phyloP scores from a whole-genome alignment of 108 stramenopile species.

The Aurantiochytrium sp. region DNA sequence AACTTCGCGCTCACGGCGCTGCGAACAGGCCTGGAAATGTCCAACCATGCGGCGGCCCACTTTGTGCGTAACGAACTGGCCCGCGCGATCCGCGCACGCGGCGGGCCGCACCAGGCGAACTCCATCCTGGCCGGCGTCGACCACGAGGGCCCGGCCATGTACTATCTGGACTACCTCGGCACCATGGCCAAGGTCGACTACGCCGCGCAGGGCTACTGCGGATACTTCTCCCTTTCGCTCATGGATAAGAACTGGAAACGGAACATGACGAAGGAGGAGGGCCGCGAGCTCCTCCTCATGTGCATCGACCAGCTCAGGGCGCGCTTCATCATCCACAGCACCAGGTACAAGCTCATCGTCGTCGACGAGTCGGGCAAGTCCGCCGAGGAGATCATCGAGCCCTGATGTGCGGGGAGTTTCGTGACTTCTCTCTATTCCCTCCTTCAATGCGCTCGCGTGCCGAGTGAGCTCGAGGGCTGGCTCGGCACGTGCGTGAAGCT shows the following conservation, averaged over 20 bases:
- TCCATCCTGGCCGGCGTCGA: conserved; percentile 58
- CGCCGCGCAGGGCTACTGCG: conserved; percentile 62
- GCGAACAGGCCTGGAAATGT: conserved; percentile 50
- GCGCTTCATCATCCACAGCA: conserved; percentile 61
- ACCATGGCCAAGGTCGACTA: conserved; percentile 53
- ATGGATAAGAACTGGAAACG: conserved; percentile 57
- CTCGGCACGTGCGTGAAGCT: too few species aligned
- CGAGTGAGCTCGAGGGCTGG: too few species aligned
- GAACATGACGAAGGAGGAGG: conserved; percentile 49
- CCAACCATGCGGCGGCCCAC: conserved; percentile 50
- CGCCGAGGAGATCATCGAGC: conserved; percentile 8
- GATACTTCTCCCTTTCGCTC: conserved; percentile 52
- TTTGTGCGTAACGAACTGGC: conserved; percentile 46
- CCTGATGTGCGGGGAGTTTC: neutral
- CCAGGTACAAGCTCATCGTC: conserved; percentile 56
- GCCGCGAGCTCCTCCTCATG: conserved; percentile 40
- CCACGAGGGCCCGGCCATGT: conserved; percentile 42
- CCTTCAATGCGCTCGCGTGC: too few species aligned
- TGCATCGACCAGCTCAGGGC: conserved; percentile 57
- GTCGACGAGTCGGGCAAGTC: conserved; percentile 5
- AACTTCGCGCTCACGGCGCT: conserved; percentile 60
- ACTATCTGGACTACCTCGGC: conserved; percentile 60
- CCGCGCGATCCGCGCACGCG: conserved; percentile 57
- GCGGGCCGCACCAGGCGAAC: conserved; percentile 59
- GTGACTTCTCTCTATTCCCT: too few species aligned